Conservation (phyloP, 2,329 filamentous ascomycete genomes). For the Clonostachys solani region DNA sequence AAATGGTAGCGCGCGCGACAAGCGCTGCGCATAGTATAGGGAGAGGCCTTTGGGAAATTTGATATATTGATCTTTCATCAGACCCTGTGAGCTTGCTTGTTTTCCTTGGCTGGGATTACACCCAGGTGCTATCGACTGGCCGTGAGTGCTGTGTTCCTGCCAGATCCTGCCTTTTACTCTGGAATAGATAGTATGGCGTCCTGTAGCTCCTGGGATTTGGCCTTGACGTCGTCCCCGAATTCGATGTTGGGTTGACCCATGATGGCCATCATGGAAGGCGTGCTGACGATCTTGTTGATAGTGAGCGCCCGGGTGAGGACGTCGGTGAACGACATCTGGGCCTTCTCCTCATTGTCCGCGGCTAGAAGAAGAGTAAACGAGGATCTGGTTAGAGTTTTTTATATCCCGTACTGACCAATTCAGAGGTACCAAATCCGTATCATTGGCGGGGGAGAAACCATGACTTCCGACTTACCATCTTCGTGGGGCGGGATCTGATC, state of each 20-base stretch:
- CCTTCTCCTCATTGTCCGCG: conserved; percentile 3
- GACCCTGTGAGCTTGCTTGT: no score
- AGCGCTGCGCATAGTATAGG: no score
- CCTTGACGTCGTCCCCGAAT: conserved; percentile 17
- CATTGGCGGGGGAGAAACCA: no score
- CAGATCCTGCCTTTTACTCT: neutral
- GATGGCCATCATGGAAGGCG: conserved; percentile 19
- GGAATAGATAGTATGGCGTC: conserved; percentile 7
- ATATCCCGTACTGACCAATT: no score
- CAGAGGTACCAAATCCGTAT: no score
- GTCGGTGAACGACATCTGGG: conserved; percentile 15
- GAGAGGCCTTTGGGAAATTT: no score
- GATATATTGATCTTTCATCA: no score
- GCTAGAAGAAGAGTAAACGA: neutral
- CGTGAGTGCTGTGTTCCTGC: no score
- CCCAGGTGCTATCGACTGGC: no score
- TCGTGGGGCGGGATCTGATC: conserved; percentile 24
- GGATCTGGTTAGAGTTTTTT: no score
- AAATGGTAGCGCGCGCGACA: no score
- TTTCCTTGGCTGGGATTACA: no score
- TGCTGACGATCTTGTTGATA: conserved; percentile 22
- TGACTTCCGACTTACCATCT: conserved; percentile 9
- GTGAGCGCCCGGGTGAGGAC: conserved; percentile 21
- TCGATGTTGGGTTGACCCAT: conserved; percentile 22
- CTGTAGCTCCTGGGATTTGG: conserved; percentile 16